These are phyloP conservation scores for Colletotrichum tropicicola DNA, from an alignment of 2,329 filamentous ascomycete genomes.

Conservation along the genomic window DNA sequence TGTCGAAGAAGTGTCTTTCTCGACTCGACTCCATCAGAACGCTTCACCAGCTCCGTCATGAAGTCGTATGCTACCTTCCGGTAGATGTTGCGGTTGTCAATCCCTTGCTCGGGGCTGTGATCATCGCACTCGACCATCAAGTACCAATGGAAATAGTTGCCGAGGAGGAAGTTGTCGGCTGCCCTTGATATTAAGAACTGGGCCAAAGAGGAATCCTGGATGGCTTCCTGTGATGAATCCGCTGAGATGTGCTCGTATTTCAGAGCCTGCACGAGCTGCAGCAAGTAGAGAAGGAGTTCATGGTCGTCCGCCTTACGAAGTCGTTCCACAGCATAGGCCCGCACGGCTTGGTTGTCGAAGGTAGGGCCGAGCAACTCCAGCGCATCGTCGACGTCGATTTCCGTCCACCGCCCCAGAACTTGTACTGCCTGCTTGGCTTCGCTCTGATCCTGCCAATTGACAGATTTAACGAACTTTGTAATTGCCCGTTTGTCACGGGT, in stretches of 20 bases:
- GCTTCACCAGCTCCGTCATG: conserved; percentile 84
- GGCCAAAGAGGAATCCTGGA: conserved; percentile 84
- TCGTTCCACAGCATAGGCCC: conserved; percentile 92
- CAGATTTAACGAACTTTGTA: conserved; percentile 98
- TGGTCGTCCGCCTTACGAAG: conserved; percentile 92
- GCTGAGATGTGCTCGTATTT: conserved; percentile 87
- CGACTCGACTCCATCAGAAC: conserved; percentile 74
- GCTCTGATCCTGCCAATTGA: conserved; percentile 87
- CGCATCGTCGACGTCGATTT: conserved; percentile 96
- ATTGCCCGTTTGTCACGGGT: conserved; percentile 91
- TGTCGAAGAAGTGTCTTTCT: conserved; percentile 84
- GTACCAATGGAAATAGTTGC: conserved; percentile 98
- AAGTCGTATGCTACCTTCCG: conserved; percentile 96
- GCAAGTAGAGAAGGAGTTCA: conserved; percentile 87
- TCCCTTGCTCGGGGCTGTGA: conserved; percentile 76
- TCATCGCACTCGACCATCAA: conserved; percentile 98
- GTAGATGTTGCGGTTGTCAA: conserved; percentile 84
- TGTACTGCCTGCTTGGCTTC: conserved; percentile 92
- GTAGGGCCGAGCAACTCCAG: conserved; percentile 92
- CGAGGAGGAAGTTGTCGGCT: conserved; percentile 86
- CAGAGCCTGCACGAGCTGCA: conserved; percentile 94
- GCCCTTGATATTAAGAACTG: conserved; percentile 90
- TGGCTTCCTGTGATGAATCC: conserved; percentile 62
- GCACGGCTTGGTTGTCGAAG: conserved; percentile 87
- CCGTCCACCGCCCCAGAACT: conserved; percentile 91